Base-by-base conservation (phyloP, 768 basidiomycete species). In the Gloeophyllum trabeum region DNA sequence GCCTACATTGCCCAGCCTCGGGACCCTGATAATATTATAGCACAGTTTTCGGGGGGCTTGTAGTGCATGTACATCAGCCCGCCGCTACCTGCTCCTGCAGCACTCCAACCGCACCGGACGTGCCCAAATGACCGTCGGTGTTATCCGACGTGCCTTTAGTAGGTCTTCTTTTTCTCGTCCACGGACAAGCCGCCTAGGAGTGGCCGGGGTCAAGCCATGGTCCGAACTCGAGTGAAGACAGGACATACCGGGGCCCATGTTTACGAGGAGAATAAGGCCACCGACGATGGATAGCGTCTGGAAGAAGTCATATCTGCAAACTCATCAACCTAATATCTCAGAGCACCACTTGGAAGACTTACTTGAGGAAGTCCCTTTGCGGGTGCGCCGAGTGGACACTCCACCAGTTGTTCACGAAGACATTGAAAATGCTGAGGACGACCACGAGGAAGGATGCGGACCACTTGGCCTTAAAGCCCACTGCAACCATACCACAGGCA, bases 391-490 rank as follows among this genome's bases (percentile, higher is more conserved):
- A 75, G 60, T 91, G 82, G 19, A 98, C 81, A 51, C 75, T 81
- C 94, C 94, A 99, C 86, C 88, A 99, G 65, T 97, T 96, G 72
- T 99, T 99, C 62, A 86, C 88, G 54, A 94, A 88, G 24, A 94
- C 91, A 59, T 99, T 99, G 81, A 98, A 97, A 53, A 89, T 61
- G 56, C 86, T 89, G 54, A 99, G 64, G 3, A 92, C 73, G 48
- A 96, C 62, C 46, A 97, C 93, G 46, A 99, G 76, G 79, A 98
- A 98, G 10, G 81, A 77, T 2, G 94, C 94, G 12, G 89, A 91
- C 89, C 92, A 96, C 66, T 97, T 98, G 54, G 96, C 94, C 66
- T 98, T 98, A 79, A 97, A 98, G 35, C 96, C 96, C 47, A 98
- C 74, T 6, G 93, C 96, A 38, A 99, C 93, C 88, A 94, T 97